Evolutionary conservation across 73 alveolate genomes (phyloP), one percentile per base, ranked within the genome.

Genomic region (Paramecium biaurelia): DNA sequence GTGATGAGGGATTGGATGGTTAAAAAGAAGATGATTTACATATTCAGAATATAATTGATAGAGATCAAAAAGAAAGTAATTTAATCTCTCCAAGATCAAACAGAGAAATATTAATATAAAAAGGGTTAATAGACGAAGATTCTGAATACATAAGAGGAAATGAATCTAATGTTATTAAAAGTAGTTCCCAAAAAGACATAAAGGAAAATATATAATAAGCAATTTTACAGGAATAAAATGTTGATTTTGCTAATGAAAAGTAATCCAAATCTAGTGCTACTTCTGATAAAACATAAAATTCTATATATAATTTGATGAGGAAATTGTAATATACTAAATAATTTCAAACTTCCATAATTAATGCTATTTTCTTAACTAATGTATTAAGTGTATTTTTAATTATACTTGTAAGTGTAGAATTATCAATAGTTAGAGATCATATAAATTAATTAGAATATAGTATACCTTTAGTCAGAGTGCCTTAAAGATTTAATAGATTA

Each of bases 381-480:
- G 4, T 67, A 20, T 32, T 67, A 67, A 30, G 26, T 12, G 15
- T 24, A 12, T 30, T 67, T 7, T 32, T 30, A 49, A 30, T 26
- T 11, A 32, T 26, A 1, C 24, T 67, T 26, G 45, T 67, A 67
- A 32, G 49, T 24, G 45, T 32, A 11, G 49, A 67, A 24, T 67
- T 67, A 67, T 30, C 45, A 23, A 26, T 67, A 14, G 20, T 32
- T 4, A 67, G 84, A 67, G 45, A 67, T 21, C 38, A 32, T 7
- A 67, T 26, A 6, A 67, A 26, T 23, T 11, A 30, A 26, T 32
- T 67, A 30, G 84, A 67, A 32, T 11, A 24, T 12, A 32, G 47
- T 30, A 74, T 74, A 35, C 87, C 87, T 4, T 74, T 74, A 74
- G 87, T 74, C 7, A 74, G 59, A 32, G 38, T 74, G 4, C 87